Conservation (phyloP, 305 asterid genomes). For the Coffea humblotiana region DNA sequence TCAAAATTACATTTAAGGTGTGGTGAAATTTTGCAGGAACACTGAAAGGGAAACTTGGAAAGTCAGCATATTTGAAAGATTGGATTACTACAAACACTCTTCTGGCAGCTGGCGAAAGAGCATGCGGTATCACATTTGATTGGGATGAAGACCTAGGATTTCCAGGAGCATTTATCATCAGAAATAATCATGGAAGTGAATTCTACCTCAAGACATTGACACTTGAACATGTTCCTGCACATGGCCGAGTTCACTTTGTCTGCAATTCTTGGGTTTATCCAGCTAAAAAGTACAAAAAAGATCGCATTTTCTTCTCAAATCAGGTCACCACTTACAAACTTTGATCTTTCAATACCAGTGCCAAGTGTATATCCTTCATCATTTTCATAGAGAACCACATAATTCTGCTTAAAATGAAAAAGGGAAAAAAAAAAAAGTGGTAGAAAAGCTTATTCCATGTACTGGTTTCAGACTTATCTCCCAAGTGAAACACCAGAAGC, state of each 20-base stretch:
- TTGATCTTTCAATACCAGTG: background rate
- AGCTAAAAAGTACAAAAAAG: conserved; percentile 38
- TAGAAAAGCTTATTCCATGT: no score
- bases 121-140: conserved; percentile 45
- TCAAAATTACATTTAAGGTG: background rate
- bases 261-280: conserved; percentile 89
- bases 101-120: conserved; percentile 28
- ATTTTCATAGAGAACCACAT: background rate
- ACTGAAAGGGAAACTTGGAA: conserved; percentile 40
- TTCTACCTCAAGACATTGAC: conserved; percentile 74
- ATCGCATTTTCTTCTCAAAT: conserved; percentile 65
- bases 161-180: conserved; percentile 64
- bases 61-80: conserved; percentile 47
- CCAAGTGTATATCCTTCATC: background rate
- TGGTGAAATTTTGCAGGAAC: background rate
- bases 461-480: conserved; percentile 26
- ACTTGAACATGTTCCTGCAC: conserved; percentile 52
- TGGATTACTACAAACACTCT: conserved; percentile 40
- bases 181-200: conserved; percentile 55
- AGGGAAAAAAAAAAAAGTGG: no score
- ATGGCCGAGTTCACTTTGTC: conserved; percentile 55
- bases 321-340: conserved; percentile 28
- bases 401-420: background rate
- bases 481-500: conserved; percentile 37
- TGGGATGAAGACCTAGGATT: conserved; percentile 55